Evolutionary conservation across 768 basidiomycete genomes (phyloP).

Genomic region (Mycena epipterygia): DNA sequence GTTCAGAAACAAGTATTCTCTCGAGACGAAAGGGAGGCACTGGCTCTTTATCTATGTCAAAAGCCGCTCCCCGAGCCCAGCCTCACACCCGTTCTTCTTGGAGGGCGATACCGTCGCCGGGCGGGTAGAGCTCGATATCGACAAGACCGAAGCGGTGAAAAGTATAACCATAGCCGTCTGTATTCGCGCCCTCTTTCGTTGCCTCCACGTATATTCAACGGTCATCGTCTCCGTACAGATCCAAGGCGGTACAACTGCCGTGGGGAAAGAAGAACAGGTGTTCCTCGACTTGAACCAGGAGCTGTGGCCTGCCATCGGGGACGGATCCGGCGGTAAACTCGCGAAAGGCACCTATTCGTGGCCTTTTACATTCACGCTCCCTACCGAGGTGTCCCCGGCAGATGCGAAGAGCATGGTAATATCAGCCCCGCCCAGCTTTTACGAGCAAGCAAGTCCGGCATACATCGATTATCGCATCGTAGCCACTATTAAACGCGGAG

Average conservation of each 20-base stretch:
- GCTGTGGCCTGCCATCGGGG: slow-evolving; percentile 54
- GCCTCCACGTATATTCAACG: background rate
- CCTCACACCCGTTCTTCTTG: slow-evolving; percentile 60
- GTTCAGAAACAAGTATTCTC: slow-evolving; percentile 53
- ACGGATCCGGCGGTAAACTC: slow-evolving; percentile 52
- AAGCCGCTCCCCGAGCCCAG: slow-evolving; percentile 57
- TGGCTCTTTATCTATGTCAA: slow-evolving; percentile 65
- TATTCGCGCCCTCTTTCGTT: slow-evolving; percentile 17
- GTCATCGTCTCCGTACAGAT: slow-evolving; percentile 55
- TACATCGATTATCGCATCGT: slow-evolving; percentile 70
- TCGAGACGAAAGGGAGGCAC: slow-evolving; percentile 59
- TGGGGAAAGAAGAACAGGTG: slow-evolving; percentile 66
- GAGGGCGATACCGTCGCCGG: slow-evolving; percentile 66
- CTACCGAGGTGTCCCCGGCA: slow-evolving; percentile 54
- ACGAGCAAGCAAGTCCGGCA: slow-evolving; percentile 66
- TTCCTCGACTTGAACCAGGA: slow-evolving; percentile 60
- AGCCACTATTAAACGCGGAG: slow-evolving; percentile 63
- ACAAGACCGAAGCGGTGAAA: slow-evolving; percentile 64
- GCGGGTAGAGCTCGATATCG: slow-evolving; percentile 62
- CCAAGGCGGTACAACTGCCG: slow-evolving; percentile 61
- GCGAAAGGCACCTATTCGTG: slow-evolving; percentile 58
- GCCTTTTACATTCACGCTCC: slow-evolving; percentile 64
- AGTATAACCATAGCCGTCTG: slow-evolving; percentile 61
- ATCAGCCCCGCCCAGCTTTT: slow-evolving; percentile 65
- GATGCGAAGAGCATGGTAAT: slow-evolving; percentile 53